These are phyloP conservation scores for Paracamarosporium sp. DNA, from an alignment of 2,329 filamentous ascomycete genomes.

Conservation along the genomic window DNA sequence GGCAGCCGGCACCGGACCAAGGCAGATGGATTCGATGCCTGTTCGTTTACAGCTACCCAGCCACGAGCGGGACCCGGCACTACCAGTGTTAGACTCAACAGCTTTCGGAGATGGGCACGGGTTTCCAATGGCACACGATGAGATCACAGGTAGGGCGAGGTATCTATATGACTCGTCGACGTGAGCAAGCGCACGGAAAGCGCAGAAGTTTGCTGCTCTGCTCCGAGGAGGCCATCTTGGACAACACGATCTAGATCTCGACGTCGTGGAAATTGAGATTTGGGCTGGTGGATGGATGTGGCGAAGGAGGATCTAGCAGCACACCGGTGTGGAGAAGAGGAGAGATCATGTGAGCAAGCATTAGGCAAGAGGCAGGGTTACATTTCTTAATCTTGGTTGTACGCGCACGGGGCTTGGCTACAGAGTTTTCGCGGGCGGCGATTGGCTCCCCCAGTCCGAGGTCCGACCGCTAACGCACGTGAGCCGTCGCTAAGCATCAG, in stretches of 20 bases:
- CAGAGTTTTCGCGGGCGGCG: not conserved
- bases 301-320: not conserved
- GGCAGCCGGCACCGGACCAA: not conserved
- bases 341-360: constrained; percentile 1
- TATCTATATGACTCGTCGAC: not conserved
- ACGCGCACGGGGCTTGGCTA: not conserved
- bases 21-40: not conserved
- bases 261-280: not conserved
- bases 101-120: not conserved
- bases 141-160: not conserved
- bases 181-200: not conserved
- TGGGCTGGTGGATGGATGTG: not conserved
- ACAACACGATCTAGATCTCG: not conserved
- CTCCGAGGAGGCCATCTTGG: too few relatives aligned
- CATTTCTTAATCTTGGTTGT: not conserved
- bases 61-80: not conserved
- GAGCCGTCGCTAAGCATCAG: not conserved
- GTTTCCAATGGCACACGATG: not conserved
- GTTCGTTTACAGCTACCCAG: not conserved
- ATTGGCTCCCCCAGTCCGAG: not conserved
- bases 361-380: not conserved
- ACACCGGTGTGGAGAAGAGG: not conserved
- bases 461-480: constrained; percentile 5
- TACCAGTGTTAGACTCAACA: not conserved
- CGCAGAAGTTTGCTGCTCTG: too few relatives aligned